phyloP scores from a whole-genome alignment of 164 flowering plant genomes.

The Dillenia suffruticosa region DNA sequence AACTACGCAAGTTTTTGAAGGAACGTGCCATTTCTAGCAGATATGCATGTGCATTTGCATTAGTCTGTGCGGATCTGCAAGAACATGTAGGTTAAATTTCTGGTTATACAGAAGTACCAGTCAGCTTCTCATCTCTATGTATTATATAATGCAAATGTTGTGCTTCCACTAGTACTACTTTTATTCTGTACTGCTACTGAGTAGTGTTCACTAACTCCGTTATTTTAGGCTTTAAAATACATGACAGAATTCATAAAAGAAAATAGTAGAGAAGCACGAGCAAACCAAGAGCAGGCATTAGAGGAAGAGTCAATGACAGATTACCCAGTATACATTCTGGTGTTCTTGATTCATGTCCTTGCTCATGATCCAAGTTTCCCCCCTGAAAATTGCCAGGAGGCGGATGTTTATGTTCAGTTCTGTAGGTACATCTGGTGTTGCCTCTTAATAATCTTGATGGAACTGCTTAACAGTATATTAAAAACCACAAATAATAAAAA shows the following conservation, averaged over 20 bases:
- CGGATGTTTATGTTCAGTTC: constrained; percentile 44
- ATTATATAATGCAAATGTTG: neutral
- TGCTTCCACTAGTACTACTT: neutral
- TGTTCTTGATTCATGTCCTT: constrained; percentile 77
- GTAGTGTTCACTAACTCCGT: constrained; percentile 3
- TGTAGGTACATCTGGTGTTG: constrained; percentile 41
- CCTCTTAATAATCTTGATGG: neutral
- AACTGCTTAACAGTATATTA: neutral
- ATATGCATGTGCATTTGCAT: constrained; percentile 87
- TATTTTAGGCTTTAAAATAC: constrained; percentile 54
- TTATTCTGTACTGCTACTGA: neutral
- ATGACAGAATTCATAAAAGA: constrained; percentile 65
- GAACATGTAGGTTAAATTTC: constrained; percentile 39
- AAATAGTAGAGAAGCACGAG: constrained; percentile 42
- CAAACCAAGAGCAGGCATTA: constrained; percentile 23
- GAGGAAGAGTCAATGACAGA: constrained; percentile 42
- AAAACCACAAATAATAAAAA: neutral
- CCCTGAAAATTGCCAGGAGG: constrained; percentile 43
- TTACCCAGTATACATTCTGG: constrained; percentile 62
- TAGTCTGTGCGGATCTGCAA: constrained; percentile 59
- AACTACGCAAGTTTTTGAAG: constrained; percentile 59
- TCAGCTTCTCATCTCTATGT: neutral
- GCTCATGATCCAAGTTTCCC: constrained; percentile 75
- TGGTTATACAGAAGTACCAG: too few species aligned
- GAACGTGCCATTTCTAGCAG: constrained; percentile 51